Base-by-base conservation (phyloP, 2,329 filamentous ascomycete genomes). In the Sarocladiaceae sp. region DNA sequence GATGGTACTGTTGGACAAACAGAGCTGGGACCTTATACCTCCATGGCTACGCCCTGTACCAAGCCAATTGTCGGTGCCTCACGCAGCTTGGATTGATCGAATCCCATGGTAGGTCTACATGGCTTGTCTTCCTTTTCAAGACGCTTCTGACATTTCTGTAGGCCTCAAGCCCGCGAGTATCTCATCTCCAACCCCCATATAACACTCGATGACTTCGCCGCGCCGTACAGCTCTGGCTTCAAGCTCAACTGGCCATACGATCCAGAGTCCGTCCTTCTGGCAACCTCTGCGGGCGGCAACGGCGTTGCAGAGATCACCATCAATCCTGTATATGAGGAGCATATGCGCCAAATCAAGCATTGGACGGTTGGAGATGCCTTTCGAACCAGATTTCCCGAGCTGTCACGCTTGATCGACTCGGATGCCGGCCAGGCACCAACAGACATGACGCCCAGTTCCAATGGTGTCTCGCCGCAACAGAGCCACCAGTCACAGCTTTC, bases 21-120 rank as follows among this genome's bases (percentile, higher is more conserved):
- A 53, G 13, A 59, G 55, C 27, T 60, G 57, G 56, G 57, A 58
- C 13, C 44, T 55, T 1, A 49, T 61, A 49, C 58, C 58, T 6
- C 33, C 48, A 10, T 61, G 58, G 58, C 50, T 61, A 3, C 51
- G 53, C 19, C 58, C 58, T 3, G 53, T 55, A 3, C 50, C 50
- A 4, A 46, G 48, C n/a, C 58, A 61, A 34, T 45, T 59, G 6
- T 48, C 50, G 11, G 52, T 48, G 9, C 51, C 52, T 10, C 58
- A 61, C 32, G 54, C 57, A 7, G 57, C 57, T 2, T 61, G 58
- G 58, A 57, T 60, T 29, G 58, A 61, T 40, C 52, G 58, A 2
- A 57, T 61, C 33, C 56, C 58, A 12, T 61, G 58, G 55, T 58
- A 32, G 23, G 50, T 23, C 15, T 1, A 21, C 10, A 9, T 11